phyloP scores from a whole-genome alignment of 805 yeast species.

The Zygoascus biomembranicola region DNA sequence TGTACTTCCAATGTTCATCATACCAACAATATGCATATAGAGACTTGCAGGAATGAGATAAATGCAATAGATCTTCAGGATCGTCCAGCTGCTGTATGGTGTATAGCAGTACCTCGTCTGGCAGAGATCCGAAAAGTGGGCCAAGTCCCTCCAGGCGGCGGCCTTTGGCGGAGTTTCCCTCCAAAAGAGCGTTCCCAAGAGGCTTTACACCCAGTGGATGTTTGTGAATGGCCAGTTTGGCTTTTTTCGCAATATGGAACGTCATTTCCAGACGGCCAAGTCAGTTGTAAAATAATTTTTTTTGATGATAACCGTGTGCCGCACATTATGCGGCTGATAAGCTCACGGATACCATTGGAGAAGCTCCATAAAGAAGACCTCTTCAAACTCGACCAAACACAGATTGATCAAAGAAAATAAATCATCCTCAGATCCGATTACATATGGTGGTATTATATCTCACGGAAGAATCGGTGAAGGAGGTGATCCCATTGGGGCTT shows the following conservation, averaged over 20 bases:
- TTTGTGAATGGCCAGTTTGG: neutral
- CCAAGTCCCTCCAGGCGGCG: constrained; percentile 44
- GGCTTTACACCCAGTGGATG: constrained; percentile 76
- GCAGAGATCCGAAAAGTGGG: constrained; percentile 35
- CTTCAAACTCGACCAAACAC: no score
- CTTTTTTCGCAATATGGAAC: constrained; percentile 24
- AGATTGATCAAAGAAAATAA: no score
- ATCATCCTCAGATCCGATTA: no score
- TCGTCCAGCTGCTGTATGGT: constrained; percentile 43
- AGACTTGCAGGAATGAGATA: constrained; percentile 56
- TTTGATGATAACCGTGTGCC: no score
- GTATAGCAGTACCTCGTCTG: constrained; percentile 57
- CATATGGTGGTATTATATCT: no score
- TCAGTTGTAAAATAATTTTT: no score
- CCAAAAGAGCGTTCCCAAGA: constrained; percentile 53
- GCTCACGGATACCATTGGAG: no score
- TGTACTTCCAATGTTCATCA: constrained; percentile 74
- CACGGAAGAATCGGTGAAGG: no score
- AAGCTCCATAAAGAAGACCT: no score
- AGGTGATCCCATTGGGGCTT: no score
- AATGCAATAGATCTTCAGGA: constrained; percentile 38
- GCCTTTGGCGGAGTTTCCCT: constrained; percentile 9
- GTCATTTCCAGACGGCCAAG: neutral
- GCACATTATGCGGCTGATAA: no score
- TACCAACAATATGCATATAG: constrained; percentile 64